Evolutionary conservation across 495 filamentous ascomycete genomes (phyloP), one percentile per base, ranked within the genome.

Genomic region (Penicillium silybi): DNA sequence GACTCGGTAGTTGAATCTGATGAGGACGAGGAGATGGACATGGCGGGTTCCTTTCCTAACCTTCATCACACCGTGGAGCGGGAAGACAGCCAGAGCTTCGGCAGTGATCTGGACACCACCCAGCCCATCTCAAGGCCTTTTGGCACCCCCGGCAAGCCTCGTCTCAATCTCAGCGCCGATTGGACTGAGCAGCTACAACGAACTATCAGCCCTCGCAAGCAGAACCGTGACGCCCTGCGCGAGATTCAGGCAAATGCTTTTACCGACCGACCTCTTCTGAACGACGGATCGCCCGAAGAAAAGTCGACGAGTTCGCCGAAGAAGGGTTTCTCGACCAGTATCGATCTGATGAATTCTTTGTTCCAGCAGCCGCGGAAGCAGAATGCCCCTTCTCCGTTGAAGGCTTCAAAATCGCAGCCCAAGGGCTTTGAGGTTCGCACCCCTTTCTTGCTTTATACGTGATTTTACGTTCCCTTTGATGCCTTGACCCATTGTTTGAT

Each of bases 171-270:
- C 11, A 73, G 62, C 73, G 77, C 76, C 38, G 88, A 95, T 61
- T 98, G 93, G 93, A 85, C 89, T 37, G 85, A 92, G 59, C 91
- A 95, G 64, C 74, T 98, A 52, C 89, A 89, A 68, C 88, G 85
- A 46, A 97, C 93, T 1, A 87, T 97, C 56, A 95, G 89, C 63
- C 93, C 93, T 19, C 81, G 85, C 59, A 92, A 95, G 70, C 83
- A 89, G 62, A 85, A 95, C 74, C 87, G 91, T 57, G 76, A 80
- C 47, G 80, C 78, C 13, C 62, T 87, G 34, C 77, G 79, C 37
- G 78, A 84, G 52, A 80, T 71, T 49, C 84, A 86, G 62, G 79
- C 68, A 7, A 70, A 72, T 52, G 70, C 80, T n/a, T 74, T 83
- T 19, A 67, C 69, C 37, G 70, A 77, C 43, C 60, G 67, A 34